phyloP scores from a whole-genome alignment of 2,329 filamentous ascomycete species.

The Phialocephala sp. region DNA sequence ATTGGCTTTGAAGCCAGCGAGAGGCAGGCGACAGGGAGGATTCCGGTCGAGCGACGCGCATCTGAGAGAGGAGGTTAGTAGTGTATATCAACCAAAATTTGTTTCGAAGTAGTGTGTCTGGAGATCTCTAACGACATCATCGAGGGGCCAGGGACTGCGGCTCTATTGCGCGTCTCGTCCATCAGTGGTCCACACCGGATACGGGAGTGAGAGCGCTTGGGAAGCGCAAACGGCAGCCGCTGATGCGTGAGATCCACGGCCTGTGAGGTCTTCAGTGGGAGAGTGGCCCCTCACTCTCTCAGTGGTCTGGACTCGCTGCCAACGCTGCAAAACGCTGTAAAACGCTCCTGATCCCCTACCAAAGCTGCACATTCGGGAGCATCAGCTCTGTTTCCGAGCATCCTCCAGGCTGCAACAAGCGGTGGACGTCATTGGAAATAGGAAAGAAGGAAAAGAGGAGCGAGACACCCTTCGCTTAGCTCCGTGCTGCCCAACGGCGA shows the following conservation, averaged over 20 bases:
- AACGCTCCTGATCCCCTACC: background rate
- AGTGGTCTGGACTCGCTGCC: conserved; percentile 8
- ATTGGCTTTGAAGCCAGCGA: conserved; percentile 13
- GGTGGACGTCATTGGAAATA: conserved; percentile 9
- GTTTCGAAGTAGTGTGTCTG: background rate
- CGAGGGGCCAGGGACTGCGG: conserved; percentile 11
- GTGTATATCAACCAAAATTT: conserved; percentile 25
- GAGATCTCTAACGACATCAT: conserved; percentile 28
- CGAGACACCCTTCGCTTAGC: background rate
- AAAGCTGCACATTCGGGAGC: background rate
- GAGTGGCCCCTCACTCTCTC: no score
- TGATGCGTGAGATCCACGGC: conserved; percentile 23
- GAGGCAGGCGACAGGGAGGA: background rate
- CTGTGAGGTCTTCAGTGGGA: background rate
- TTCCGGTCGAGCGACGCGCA: background rate
- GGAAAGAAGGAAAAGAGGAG: background rate
- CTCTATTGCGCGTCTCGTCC: conserved; percentile 27
- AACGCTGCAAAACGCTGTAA: background rate
- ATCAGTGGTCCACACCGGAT: background rate
- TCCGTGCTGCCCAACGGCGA: background rate
- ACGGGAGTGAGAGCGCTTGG: conserved; percentile 3
- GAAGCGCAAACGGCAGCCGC: conserved; percentile 13
- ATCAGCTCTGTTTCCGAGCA: background rate
- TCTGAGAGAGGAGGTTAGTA: conserved; percentile 15
- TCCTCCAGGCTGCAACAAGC: background rate